Base-by-base conservation (phyloP, 176 grass and related monocot genomes). In the Aegilops sharonensis region DNA sequence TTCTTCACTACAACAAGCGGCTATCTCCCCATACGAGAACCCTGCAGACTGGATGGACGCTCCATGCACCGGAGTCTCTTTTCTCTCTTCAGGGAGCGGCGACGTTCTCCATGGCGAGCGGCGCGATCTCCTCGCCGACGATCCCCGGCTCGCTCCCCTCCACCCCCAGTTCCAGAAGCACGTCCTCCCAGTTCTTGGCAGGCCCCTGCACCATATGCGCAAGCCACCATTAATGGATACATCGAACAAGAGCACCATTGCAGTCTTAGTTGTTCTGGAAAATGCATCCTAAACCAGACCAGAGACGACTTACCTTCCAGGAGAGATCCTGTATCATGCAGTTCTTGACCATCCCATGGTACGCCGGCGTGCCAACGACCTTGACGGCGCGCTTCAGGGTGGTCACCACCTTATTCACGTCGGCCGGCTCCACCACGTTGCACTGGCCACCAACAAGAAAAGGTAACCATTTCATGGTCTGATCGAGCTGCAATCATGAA, bases 261-360 rank as follows among this genome's bases (percentile, higher is more conserved):
- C 6, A 17, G 14, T 54, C 1, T 8, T 8, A 48, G 36, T 54
- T 56, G 42, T 31, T 39, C 70, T 14, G 14, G n/a, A 9, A 11
- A 30, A 10, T 56, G n/a, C 76, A 47, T 47, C 1, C 14, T 52
- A 6, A 52, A 52, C 48, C 48, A 5, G 47, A 50, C 13, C 48
- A 52, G 48, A 54, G 23, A 14, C 4, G 2, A 29, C 12, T 0
- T 82, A 98, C 95, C 93, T 98, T 95, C 96, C 96, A 98, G 15
- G 93, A 98, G 70, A 98, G 92, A 24, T 98, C 96, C 89, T 91
- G 93, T 11, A 72, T 68, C 93, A 98, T 98, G 88, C 96, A 98
- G 84, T 98, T 98, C 84, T 78, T 83, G 64, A 92, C 91, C 96
- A 98, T 98, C 78, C 85, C 86, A 2, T 84, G 4, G 57, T 95